These are phyloP conservation scores for Hymenoscyphus occultus DNA, from an alignment of 2,329 filamentous ascomycete genomes.

Conservation along the genomic window DNA sequence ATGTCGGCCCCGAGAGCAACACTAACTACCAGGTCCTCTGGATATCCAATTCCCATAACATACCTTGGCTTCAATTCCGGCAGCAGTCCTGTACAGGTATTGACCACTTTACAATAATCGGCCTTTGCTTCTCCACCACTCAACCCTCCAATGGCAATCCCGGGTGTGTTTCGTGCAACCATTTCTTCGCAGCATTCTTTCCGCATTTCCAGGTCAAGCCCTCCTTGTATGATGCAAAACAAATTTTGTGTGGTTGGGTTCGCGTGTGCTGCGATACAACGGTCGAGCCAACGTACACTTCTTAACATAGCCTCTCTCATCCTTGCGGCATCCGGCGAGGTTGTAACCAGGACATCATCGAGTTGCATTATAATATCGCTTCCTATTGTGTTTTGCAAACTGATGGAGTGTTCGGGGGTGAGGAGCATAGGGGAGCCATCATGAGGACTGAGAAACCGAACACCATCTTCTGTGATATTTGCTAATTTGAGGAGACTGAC, in stretches of 20 bases:
- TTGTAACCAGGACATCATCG: constrained; percentile 96
- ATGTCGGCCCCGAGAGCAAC: constrained; percentile 95
- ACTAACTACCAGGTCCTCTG: constrained; percentile 91
- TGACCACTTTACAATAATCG: constrained; percentile 87
- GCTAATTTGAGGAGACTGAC: constrained; percentile 92
- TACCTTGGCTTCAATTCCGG: constrained; percentile 94
- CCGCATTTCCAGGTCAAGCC: constrained; percentile 82
- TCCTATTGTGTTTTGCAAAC: constrained; percentile 92
- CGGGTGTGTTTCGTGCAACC: constrained; percentile 86
- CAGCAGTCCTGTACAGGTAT: constrained; percentile 77
- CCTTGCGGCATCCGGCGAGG: constrained; percentile 80
- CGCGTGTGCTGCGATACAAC: constrained; percentile 86
- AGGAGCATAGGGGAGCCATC: constrained; percentile 95
- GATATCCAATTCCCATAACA: constrained; percentile 98
- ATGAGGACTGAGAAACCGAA: constrained; percentile 92
- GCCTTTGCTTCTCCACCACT: constrained; percentile 93
- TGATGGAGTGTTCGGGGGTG: constrained; percentile 95
- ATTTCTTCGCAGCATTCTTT: constrained; percentile 81
- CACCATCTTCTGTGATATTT: constrained; percentile 88
- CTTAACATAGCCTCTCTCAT: constrained; percentile 96
- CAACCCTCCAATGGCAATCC: constrained; percentile 92
- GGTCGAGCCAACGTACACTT: constrained; percentile 91
- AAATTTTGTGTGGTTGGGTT: constrained; percentile 83
- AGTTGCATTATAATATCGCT: constrained; percentile 99
- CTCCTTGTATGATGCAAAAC: constrained; percentile 98